phyloP scores from a whole-genome alignment of 768 basidiomycete species.

The Russula griseocarnosa region DNA sequence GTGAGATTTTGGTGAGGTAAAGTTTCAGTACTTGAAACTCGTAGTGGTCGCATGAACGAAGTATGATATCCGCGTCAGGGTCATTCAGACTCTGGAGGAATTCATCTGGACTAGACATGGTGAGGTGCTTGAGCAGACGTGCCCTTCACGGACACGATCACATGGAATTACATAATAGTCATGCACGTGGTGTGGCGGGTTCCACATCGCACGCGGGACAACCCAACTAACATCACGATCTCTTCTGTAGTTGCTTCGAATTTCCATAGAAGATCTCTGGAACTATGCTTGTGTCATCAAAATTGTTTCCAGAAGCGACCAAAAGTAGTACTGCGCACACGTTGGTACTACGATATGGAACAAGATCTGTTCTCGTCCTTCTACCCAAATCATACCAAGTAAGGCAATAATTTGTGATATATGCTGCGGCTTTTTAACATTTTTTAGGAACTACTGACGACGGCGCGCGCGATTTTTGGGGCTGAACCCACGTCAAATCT shows the following conservation, averaged over 20 bases:
- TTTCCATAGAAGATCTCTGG: neutral
- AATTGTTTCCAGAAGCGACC: constrained; percentile 11
- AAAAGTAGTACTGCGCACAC: neutral
- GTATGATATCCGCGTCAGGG: constrained; percentile 41
- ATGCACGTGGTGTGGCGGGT: neutral
- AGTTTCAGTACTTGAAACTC: constrained; percentile 44
- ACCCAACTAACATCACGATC: neutral
- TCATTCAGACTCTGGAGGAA: constrained; percentile 15
- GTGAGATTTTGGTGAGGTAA: constrained; percentile 42
- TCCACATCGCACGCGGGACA: neutral
- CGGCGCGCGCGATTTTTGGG: constrained; percentile 3
- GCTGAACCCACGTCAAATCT: neutral
- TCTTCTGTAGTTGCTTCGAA: neutral
- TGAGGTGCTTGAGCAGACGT: no score
- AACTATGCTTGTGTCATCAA: constrained; percentile 20
- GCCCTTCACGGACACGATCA: no score
- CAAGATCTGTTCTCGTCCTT: constrained; percentile 17
- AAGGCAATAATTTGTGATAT: neutral
- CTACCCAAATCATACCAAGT: constrained; percentile 16
- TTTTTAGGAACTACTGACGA: constrained; percentile 12
- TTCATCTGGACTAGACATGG: no score
- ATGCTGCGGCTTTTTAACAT: neutral
- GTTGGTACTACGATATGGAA: constrained; percentile 5
- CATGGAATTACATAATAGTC: neutral
- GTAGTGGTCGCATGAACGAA: constrained; percentile 42